phyloP scores from a whole-genome alignment of 169 alveolate species.

The Neospora caninum region DNA sequence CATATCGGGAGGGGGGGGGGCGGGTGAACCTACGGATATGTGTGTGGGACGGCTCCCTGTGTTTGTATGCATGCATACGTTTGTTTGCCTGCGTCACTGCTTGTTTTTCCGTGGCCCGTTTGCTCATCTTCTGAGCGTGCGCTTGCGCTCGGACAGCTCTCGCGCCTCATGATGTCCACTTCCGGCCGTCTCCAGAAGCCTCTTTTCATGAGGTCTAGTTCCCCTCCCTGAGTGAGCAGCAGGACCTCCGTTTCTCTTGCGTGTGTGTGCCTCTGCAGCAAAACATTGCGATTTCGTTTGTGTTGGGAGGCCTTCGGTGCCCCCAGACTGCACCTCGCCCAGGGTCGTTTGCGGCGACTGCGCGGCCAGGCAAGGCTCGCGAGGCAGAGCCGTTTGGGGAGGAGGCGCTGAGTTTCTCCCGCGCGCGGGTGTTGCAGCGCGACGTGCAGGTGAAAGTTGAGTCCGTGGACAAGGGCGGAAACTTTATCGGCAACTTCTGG shows the following conservation, averaged over 20 bases:
- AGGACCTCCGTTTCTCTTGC: not conserved
- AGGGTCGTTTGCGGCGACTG: not conserved
- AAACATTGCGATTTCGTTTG: constrained; percentile 38
- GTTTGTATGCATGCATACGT: no score
- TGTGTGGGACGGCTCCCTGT: no score
- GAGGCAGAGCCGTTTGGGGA: constrained; percentile 50
- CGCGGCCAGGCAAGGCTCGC: not conserved
- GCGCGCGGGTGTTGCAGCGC: constrained; percentile 50
- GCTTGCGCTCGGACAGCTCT: no score
- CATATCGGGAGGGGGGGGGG: no score
- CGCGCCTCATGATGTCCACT: no score
- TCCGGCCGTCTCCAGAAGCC: no score
- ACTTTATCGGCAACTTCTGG: constrained; percentile 49
- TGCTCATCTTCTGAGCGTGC: no score
- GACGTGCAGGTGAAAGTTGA: constrained; percentile 47
- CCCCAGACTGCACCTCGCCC: constrained; percentile 51
- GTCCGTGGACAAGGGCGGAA: constrained; percentile 46
- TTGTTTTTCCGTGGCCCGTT: no score
- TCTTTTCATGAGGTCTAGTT: no score
- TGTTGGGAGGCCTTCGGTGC: constrained; percentile 31
- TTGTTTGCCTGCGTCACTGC: no score
- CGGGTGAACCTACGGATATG: no score
- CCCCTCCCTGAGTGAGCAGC: no score
- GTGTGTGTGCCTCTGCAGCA: constrained; percentile 9
- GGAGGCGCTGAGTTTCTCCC: constrained; percentile 35